Conservation (phyloP, 1,139 yeast genomes). For the Debaryomycetaceae sp. region DNA sequence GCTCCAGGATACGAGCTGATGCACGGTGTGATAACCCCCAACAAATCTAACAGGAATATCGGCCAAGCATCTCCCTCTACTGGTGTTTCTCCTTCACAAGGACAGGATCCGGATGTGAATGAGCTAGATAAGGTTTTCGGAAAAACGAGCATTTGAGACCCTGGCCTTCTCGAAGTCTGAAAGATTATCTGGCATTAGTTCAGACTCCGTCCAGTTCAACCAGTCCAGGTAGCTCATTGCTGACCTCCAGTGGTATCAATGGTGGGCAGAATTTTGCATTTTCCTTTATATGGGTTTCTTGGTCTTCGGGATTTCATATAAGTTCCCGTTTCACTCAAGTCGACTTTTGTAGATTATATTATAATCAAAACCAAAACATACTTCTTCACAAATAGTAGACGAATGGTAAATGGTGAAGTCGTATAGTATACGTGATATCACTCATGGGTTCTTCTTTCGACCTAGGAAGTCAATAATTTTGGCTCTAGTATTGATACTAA, state of each 20-base stretch:
- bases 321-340: too few species aligned
- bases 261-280: too few species aligned
- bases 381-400: too few species aligned
- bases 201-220: too few species aligned
- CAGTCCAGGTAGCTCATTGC: too few species aligned
- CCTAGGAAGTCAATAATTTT: conserved; percentile 1
- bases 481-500: neutral
- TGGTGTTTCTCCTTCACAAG: neutral
- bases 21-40: conserved; percentile 35
- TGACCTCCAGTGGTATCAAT: too few species aligned
- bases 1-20: conserved; percentile 43
- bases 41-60: conserved; percentile 7
- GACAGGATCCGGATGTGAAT: conserved; percentile 13
- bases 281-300: too few species aligned
- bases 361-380: too few species aligned
- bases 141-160: conserved; percentile 12
- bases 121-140: conserved; percentile 33
- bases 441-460: conserved; percentile 4
- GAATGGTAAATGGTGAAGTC: neutral
- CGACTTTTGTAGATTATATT: too few species aligned
- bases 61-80: conserved; percentile 3
- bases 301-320: too few species aligned
- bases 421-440: neutral
- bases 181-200: too few species aligned
- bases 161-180: too few species aligned